phyloP scores from a whole-genome alignment of 2,329 filamentous ascomycete genomes.

The Parascedosporium putredinis region DNA sequence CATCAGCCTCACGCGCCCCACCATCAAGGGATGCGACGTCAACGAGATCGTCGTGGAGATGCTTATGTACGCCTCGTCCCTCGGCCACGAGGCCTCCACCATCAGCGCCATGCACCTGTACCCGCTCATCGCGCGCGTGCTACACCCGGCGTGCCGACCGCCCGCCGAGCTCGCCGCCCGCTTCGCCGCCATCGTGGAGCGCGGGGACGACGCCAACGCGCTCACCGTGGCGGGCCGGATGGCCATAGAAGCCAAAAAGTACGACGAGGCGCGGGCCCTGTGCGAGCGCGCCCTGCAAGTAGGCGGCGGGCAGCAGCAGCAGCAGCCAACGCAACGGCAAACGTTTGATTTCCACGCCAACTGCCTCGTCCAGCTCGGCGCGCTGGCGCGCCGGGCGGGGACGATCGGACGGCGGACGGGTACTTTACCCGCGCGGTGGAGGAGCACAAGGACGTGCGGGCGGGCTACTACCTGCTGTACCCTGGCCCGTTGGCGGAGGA shows the following conservation, averaged over 20 bases:
- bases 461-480: neutral
- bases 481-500: neutral
- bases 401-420: neutral
- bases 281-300: constrained; percentile 6
- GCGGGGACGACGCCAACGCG: constrained; percentile 23
- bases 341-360: neutral
- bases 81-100: constrained; percentile 20
- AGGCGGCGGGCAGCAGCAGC: neutral
- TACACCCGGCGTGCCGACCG: constrained; percentile 8
- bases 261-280: constrained; percentile 7
- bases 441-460: neutral
- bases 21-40: constrained; percentile 3
- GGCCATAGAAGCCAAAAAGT: neutral
- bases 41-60: constrained; percentile 15
- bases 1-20: neutral
- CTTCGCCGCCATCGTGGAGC: constrained; percentile 20
- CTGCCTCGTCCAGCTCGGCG: neutral
- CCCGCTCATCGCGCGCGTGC: constrained; percentile 3
- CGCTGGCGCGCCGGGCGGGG: neutral
- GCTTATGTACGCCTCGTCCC: constrained; percentile 22
- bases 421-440: neutral
- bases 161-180: constrained; percentile 17
- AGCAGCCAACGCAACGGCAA: too few species aligned
- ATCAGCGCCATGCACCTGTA: constrained; percentile 10
- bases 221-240: constrained; percentile 20